phyloP scores from a whole-genome alignment of 1,284 basidiomycete genomes.

The Phaffia rhodozyma region DNA sequence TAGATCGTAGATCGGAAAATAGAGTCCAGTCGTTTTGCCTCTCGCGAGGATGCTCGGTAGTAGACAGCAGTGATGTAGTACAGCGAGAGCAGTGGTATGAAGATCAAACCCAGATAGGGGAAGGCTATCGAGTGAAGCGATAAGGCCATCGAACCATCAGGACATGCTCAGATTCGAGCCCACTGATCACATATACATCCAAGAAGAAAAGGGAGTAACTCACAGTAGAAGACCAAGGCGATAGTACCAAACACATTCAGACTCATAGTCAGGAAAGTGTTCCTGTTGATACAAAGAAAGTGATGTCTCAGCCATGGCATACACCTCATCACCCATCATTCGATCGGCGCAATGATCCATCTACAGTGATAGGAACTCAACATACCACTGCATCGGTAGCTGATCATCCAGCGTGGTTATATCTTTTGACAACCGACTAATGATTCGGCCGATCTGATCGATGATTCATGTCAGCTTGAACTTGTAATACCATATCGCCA shows the following conservation, averaged over 20 bases:
- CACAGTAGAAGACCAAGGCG: conserved; percentile 23
- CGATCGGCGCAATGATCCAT: too few species aligned
- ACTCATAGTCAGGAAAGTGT: conserved; percentile 10
- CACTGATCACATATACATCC: too few species aligned
- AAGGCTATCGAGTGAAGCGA: conserved; percentile 16
- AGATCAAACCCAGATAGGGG: conserved; percentile 23
- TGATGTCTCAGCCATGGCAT: too few species aligned
- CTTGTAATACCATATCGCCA: too few species aligned
- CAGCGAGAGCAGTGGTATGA: conserved; percentile 21
- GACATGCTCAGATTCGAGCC: too few species aligned
- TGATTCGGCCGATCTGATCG: conserved; percentile 26
- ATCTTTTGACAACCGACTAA: conserved; percentile 47
- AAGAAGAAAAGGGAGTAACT: too few species aligned
- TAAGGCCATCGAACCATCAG: conserved; percentile 21
- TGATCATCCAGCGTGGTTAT: conserved; percentile 26
- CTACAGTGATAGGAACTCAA: too few species aligned
- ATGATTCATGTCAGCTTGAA: too few species aligned
- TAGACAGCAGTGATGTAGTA: conserved; percentile 21
- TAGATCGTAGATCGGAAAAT: conserved; percentile 27
- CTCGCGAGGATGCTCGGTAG: conserved; percentile 28
- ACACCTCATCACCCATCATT: conserved; percentile 23
- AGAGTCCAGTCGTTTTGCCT: conserved; percentile 30
- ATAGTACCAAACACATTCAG: conserved; percentile 25
- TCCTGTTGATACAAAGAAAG: not conserved
- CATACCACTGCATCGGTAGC: conserved; percentile 29